A percentile compares a stretch with the other conserved stretches of the same genome.
Conservation (phyloP, 2,329 filamentous ascomycete species). For the Sporothrix dimorphospora region DNA sequence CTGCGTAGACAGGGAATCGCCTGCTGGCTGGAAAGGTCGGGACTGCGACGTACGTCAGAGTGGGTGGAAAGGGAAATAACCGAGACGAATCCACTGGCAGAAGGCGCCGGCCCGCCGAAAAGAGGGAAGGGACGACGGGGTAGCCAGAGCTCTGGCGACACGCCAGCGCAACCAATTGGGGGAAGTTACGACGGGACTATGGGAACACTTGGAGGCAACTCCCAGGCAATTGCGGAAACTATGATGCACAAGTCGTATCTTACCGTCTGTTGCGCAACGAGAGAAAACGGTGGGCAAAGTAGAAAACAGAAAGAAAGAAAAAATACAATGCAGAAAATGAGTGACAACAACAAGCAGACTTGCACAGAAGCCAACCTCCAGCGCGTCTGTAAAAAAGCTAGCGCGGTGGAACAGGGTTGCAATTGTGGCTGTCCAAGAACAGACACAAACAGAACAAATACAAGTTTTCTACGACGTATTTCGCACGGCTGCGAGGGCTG, state of each 20-base stretch:
- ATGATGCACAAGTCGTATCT: not conserved
- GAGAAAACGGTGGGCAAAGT: not conserved
- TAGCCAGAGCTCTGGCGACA: constrained; percentile 12
- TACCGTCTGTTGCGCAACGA: not conserved
- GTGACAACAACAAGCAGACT: not conserved
- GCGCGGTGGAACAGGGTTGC: constrained; percentile 15
- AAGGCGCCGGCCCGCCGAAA: constrained; percentile 14
- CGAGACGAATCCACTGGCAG: constrained; percentile 18
- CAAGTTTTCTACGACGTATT: not conserved
- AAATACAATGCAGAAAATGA: not conserved
- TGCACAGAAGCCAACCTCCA: not conserved
- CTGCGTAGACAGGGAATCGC: not conserved
- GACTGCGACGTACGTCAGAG: constrained; percentile 29
- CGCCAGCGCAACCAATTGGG: constrained; percentile 3
- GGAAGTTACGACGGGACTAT: not conserved
- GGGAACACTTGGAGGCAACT: not conserved
- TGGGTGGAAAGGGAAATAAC: constrained; percentile 22
- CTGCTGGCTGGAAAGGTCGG: not conserved
- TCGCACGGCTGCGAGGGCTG: not conserved
- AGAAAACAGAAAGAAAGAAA: not conserved
- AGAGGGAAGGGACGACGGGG: constrained; percentile 11
- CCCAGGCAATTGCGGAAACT: constrained; percentile 4
- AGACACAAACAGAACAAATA: constrained; percentile 16
- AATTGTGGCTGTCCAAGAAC: constrained; percentile 6
- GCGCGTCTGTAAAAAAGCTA: not conserved